Conservation (phyloP, 169 alveolate species). For the Babesia ovis region DNA sequence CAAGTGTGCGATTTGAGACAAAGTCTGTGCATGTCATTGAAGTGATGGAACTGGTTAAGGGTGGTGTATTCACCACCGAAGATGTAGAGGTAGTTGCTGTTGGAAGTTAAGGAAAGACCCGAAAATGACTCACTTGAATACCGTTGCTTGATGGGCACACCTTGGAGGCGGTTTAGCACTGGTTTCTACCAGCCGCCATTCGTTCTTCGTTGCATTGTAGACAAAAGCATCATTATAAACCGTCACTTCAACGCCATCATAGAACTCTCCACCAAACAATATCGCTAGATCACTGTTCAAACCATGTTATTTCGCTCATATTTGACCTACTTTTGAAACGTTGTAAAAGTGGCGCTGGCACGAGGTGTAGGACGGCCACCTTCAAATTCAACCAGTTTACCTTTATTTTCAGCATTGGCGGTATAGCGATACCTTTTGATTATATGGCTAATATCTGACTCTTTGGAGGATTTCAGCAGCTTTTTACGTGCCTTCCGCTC, state of each 20-base stretch:
- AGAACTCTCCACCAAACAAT: constrained; percentile 89
- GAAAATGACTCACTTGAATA: constrained; percentile 65
- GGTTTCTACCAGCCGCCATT: constrained; percentile 81
- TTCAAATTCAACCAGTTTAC: constrained; percentile 39
- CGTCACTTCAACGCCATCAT: constrained; percentile 80
- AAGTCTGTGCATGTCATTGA: constrained; percentile 84
- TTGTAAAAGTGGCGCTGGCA: constrained; percentile 74
- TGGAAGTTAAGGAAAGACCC: neutral
- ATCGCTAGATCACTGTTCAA: constrained; percentile 73
- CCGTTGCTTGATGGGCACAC: constrained; percentile 88
- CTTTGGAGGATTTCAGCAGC: constrained; percentile 39
- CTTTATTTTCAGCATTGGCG: constrained; percentile 10
- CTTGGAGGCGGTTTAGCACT: constrained; percentile 84
- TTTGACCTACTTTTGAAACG: constrained; percentile 55
- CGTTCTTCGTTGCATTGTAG: constrained; percentile 80
- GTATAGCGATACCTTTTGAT: constrained; percentile 30
- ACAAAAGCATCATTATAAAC: constrained; percentile 82
- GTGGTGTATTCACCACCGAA: constrained; percentile 91
- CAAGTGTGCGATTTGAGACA: constrained; percentile 76
- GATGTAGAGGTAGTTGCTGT: constrained; percentile 80
- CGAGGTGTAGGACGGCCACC: constrained; percentile 75
- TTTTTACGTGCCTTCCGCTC: constrained; percentile 60
- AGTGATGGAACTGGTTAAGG: constrained; percentile 85
- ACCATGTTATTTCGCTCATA: neutral
- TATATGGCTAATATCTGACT: constrained; percentile 12